phyloP scores from a whole-genome alignment of 371 early-diverging fungal species.

The Mortierella sp. region DNA sequence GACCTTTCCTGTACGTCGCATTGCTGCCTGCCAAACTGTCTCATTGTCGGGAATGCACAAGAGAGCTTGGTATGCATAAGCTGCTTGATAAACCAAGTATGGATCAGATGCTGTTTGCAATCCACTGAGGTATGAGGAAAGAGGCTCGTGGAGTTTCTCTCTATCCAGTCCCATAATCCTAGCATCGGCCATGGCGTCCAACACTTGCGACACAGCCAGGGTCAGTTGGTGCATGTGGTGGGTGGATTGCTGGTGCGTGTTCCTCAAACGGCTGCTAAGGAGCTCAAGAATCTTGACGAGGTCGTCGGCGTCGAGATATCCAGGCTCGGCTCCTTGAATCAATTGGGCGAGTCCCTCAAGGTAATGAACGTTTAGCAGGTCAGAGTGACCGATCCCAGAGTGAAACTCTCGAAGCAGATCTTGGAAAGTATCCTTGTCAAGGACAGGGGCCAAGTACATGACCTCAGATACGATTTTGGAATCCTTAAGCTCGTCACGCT shows the following conservation, averaged over 20 bases:
- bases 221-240: neutral
- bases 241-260: no score
- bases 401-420: neutral
- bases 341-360: conserved; percentile 6
- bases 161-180: neutral
- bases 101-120: no score
- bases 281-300: conserved; percentile 2
- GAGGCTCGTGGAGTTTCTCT: conserved; percentile 1
- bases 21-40: no score
- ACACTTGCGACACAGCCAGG: neutral
- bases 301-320: conserved; percentile 5
- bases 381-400: neutral
- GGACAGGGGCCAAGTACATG: neutral
- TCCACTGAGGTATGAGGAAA: neutral
- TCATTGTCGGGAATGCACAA: no score
- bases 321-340: neutral
- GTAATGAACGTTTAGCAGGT: neutral
- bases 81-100: no score
- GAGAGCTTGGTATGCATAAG: no score
- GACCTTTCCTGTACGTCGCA: no score
- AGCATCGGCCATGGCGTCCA: conserved; percentile 7
- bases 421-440: neutral
- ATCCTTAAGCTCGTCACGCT: conserved; percentile 4
- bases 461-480: conserved; percentile 2
- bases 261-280: neutral